These are phyloP conservation scores for Furcasterigmium sp. DNA, from an alignment of 2,329 filamentous ascomycete genomes.

Conservation along the genomic window DNA sequence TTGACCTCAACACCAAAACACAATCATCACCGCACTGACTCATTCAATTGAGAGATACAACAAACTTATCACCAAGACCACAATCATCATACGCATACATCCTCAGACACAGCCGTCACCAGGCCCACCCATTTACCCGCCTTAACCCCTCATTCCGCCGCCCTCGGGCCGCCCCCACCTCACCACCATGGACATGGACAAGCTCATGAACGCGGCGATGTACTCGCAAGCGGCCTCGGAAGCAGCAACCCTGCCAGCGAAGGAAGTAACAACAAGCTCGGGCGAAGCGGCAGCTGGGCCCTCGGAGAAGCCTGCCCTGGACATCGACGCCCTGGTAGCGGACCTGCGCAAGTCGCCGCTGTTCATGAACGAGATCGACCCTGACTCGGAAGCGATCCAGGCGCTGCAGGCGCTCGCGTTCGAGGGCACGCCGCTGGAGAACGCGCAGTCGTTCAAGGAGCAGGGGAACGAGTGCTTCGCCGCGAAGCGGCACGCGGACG, in stretches of 20 bases:
- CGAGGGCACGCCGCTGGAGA: constrained; percentile 82
- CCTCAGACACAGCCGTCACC: too few relatives aligned
- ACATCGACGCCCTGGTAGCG: constrained; percentile 46
- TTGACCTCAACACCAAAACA: not conserved
- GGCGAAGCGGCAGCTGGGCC: not conserved
- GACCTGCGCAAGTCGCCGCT: constrained; percentile 65
- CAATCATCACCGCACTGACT: not conserved
- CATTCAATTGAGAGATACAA: not conserved
- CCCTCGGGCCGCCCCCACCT: not conserved
- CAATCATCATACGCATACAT: too few relatives aligned
- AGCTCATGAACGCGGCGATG: constrained; percentile 33
- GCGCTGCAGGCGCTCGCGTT: constrained; percentile 88
- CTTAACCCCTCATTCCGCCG: too few relatives aligned
- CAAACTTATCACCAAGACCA: too few relatives aligned
- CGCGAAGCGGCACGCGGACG: constrained; percentile 69
- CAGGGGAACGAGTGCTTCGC: constrained; percentile 87
- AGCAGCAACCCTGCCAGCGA: too few relatives aligned
- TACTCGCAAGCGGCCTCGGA: not conserved
- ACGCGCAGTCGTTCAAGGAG: constrained; percentile 79
- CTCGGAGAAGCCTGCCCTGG: not conserved
- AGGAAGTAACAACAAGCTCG: too few relatives aligned
- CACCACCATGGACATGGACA: constrained; percentile 31
- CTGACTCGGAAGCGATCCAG: constrained; percentile 79
- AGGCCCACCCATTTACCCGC: too few relatives aligned
- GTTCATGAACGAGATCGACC: constrained; percentile 92